Base-by-base conservation (phyloP, 345 rosid genomes). In the Salix suchowensis region DNA sequence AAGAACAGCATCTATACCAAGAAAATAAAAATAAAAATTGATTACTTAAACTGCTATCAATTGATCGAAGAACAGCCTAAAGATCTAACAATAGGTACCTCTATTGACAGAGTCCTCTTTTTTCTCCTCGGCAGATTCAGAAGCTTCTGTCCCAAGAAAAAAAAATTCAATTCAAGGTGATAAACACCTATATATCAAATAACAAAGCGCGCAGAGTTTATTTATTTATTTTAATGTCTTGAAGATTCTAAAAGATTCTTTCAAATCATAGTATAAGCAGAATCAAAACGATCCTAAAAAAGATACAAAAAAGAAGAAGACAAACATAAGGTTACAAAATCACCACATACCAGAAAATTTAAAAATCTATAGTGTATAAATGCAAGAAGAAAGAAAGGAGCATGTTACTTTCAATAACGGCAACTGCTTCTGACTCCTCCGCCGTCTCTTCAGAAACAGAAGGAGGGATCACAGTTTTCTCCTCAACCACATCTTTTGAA, bases 1-100 rank as follows among this genome's bases (percentile, higher is more conserved):
- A 66, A 96, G 92, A 72, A 81, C 88, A 74, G 86, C 84, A 87
- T 96, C 99, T 96, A 72, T 26, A 84, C 23, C 26, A n/a, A 18
- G 15, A 18, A 36, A 67, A 21, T 4, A 68, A 11, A 19, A 1
- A 19, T 9, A 19, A 34, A 40, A 19, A 2, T 37, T 2, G 24
- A 37, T 21, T 11, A 1, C 14, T 58, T 23, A 58, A 58, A 24
- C 28, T 58, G 28, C 4, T 58, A 58, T 58, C 9, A 58, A 58
- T 58, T 58, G 23, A 58, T n/a, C 14, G 7, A n/a, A 28, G 8
- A 42, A 28, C 10, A 42, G 16, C 24, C 37, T 18, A 40, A 28
- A 54, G 18, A 64, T 18, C 30, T 24, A 52, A 12, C 62, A 65
- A 68, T 6, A 6, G 50, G 13, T 76, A 89, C 96, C 96, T 87